Evolutionary conservation across 2,329 filamentous ascomycete species (phyloP).

Genomic region (Ophidiomyces ophidiicola): DNA sequence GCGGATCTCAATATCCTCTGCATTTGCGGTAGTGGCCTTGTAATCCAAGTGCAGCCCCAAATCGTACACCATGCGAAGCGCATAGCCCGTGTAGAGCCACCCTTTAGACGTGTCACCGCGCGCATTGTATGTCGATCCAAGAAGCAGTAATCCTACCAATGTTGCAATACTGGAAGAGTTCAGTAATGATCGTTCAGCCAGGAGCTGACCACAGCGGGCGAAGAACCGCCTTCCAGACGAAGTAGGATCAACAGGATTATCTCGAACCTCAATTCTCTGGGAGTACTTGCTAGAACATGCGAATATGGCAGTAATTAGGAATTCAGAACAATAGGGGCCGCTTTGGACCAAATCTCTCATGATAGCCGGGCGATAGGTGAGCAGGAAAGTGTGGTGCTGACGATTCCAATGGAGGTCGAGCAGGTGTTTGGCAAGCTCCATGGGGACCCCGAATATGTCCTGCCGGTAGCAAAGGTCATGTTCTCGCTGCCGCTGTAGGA

Average conservation of each 20-base stretch:
- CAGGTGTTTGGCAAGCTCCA: slow-evolving; percentile 27
- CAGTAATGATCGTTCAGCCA: slow-evolving; percentile 26
- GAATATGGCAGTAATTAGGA: slow-evolving; percentile 34
- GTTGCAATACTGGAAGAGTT: slow-evolving; percentile 30
- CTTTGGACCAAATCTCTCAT: slow-evolving; percentile 27
- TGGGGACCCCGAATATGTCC: slow-evolving; percentile 16
- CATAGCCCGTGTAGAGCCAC: slow-evolving; percentile 34
- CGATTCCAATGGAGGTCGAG: slow-evolving; percentile 32
- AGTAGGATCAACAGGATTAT: slow-evolving; percentile 25
- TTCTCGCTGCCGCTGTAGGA: slow-evolving; percentile 17
- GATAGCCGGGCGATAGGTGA: slow-evolving; percentile 31
- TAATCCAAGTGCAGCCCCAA: slow-evolving; percentile 31
- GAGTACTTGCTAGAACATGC: slow-evolving; percentile 32
- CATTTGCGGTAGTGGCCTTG: slow-evolving; percentile 19
- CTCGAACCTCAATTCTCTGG: slow-evolving; percentile 26
- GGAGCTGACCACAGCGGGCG: slow-evolving; percentile 27
- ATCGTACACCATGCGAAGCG: slow-evolving; percentile 33
- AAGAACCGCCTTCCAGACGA: slow-evolving; percentile 31
- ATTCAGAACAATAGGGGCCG: slow-evolving; percentile 28
- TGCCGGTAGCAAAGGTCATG: slow-evolving; percentile 14
- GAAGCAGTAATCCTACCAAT: slow-evolving; percentile 25
- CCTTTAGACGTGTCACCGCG: slow-evolving; percentile 21
- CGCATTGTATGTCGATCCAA: slow-evolving; percentile 21
- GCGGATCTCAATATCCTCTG: slow-evolving; percentile 23
- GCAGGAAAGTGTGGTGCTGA: slow-evolving; percentile 29